phyloP scores from a whole-genome alignment of 148 eudicot genomes.

The Selenicereus undatus region DNA sequence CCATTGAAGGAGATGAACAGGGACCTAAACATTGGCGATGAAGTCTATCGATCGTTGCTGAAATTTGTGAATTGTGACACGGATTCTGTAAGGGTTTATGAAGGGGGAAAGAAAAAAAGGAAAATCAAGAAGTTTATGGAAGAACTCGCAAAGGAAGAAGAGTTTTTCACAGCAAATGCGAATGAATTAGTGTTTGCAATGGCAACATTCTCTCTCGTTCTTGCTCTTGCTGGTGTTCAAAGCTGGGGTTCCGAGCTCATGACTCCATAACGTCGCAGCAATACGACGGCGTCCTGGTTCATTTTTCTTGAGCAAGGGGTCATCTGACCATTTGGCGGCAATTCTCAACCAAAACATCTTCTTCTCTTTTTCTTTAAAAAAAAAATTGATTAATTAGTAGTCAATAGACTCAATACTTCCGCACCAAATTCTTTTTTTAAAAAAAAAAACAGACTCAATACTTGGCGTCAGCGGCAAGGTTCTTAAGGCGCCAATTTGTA shows the following conservation, averaged over 20 bases:
- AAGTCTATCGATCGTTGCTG: background rate
- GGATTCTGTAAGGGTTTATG: background rate
- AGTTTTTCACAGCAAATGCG: background rate
- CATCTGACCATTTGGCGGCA: background rate
- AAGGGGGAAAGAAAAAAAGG: background rate
- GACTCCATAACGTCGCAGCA: background rate
- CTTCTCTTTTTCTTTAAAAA: background rate
- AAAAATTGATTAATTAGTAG: no score
- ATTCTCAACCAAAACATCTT: background rate
- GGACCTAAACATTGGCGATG: constrained; percentile 15
- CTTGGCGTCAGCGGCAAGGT: no score
- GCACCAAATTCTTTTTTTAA: no score
- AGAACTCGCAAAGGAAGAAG: background rate
- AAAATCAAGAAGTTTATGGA: background rate
- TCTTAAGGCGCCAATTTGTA: no score
- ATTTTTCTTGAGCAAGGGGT: constrained; percentile 1
- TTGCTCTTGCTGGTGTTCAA: background rate
- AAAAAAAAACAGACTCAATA: no score
- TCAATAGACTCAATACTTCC: no score
- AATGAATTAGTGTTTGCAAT: background rate
- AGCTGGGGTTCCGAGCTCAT: no score
- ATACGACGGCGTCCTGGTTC: background rate
- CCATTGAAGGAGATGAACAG: constrained; percentile 13
- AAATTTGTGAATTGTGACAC: background rate
- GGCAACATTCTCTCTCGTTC: background rate